Conservation (phyloP, 1,284 basidiomycete genomes). For the Anthracocystis setariae region DNA sequence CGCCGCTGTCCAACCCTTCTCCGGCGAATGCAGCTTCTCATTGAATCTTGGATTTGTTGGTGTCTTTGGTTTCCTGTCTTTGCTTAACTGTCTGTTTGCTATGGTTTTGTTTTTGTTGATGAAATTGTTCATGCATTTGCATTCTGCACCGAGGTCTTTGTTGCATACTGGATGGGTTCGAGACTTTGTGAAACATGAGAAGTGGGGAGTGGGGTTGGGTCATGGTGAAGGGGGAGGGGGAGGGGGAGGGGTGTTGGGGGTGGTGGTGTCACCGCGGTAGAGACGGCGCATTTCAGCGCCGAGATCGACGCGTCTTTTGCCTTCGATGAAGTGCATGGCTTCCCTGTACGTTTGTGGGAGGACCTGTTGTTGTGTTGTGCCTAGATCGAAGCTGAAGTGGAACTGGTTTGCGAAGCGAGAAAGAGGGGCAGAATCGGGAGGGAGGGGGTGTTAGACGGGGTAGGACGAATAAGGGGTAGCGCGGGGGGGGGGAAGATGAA, state of each 20-base stretch:
- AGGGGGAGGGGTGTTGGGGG: background rate
- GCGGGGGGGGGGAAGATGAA: background rate
- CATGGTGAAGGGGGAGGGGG: no score
- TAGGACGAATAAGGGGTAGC: no score
- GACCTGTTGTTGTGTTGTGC: slow-evolving; percentile 32
- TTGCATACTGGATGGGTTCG: background rate
- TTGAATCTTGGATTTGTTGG: no score
- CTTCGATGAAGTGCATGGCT: slow-evolving; percentile 62
- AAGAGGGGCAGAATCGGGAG: background rate
- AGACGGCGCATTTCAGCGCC: slow-evolving; percentile 55
- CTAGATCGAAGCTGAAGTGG: slow-evolving; percentile 61
- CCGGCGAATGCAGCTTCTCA: background rate
- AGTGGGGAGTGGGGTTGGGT: no score
- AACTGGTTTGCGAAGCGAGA: slow-evolving; percentile 29
- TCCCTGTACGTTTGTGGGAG: slow-evolving; percentile 55
- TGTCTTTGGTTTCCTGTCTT: background rate
- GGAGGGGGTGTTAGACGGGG: no score
- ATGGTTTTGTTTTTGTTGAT: no score
- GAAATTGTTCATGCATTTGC: no score
- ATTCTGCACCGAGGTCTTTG: no score
- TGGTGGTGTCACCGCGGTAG: slow-evolving; percentile 23
- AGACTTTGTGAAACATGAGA: background rate
- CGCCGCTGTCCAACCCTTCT: slow-evolving; percentile 22
- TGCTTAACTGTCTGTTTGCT: no score
- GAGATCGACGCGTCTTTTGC: slow-evolving; percentile 52